Evolutionary conservation across 2,329 filamentous ascomycete species (phyloP).

Genomic region (Pseudopyrenochaeta lycopersici): DNA sequence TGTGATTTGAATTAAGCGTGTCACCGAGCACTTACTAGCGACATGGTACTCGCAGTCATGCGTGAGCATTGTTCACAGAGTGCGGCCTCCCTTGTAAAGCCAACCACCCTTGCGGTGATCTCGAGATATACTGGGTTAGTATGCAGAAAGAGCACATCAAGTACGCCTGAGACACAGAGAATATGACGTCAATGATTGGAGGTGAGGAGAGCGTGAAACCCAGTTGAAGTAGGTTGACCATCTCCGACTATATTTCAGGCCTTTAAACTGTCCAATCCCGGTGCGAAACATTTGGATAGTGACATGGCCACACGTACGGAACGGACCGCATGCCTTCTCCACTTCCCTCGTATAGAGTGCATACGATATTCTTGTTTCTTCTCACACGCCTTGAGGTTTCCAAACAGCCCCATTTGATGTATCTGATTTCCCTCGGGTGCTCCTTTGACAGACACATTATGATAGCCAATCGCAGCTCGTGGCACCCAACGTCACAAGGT

Average conservation of each 20-base stretch:
- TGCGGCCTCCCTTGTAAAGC: conserved; percentile 9
- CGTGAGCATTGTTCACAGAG: conserved; percentile 4
- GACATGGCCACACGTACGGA: too few species aligned
- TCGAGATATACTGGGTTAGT: neutral
- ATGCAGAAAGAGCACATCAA: conserved; percentile 7
- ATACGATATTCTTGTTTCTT: too few species aligned
- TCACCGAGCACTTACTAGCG: conserved; percentile 9
- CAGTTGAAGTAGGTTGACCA: neutral
- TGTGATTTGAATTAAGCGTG: conserved; percentile 7
- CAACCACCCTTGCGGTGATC: conserved; percentile 4
- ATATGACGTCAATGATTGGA: neutral
- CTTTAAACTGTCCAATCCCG: too few species aligned
- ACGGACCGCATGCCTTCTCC: too few species aligned
- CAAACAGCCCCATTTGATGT: too few species aligned
- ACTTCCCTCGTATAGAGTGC: too few species aligned
- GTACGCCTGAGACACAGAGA: conserved; percentile 1
- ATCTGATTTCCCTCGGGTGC: too few species aligned
- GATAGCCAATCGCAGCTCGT: neutral
- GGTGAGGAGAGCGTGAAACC: conserved; percentile 4
- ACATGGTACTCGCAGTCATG: neutral
- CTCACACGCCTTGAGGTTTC: too few species aligned
- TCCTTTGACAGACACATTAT: too few species aligned
- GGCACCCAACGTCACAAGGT: neutral
- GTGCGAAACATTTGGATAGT: too few species aligned
- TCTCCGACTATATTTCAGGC: too few species aligned